Conservation (phyloP, 2,329 filamentous ascomycete genomes). For the Malbranchea cinnamomea region DNA sequence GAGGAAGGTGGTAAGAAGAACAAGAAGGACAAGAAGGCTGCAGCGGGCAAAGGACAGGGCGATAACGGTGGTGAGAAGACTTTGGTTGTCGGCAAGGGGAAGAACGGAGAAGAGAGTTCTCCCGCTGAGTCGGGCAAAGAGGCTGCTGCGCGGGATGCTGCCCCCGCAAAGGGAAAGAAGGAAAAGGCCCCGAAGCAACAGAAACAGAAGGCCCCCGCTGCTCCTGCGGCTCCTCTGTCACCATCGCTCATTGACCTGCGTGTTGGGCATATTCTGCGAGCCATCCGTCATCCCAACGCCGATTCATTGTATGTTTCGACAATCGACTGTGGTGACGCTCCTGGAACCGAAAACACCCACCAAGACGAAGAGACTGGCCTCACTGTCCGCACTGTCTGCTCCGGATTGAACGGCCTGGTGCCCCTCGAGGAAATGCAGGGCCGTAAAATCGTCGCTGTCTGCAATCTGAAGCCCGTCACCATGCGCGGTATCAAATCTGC, state of each 20-base stretch:
- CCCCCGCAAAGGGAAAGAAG: conserved; percentile 44
- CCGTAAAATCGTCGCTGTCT: conserved; percentile 87
- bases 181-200: conserved; percentile 84
- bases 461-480: conserved; percentile 97
- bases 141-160: conserved; percentile 16
- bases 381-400: conserved; percentile 88
- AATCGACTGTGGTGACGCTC: conserved; percentile 80
- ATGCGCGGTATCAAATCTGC: conserved; percentile 78
- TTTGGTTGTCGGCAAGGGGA: conserved; percentile 24
- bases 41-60: conserved; percentile 44
- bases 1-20: conserved; percentile 95
- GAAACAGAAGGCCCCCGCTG: conserved; percentile 48
- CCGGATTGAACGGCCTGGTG: conserved; percentile 81
- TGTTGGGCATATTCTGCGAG: conserved; percentile 94
- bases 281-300: conserved; percentile 87
- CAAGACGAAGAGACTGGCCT: conserved; percentile 70
- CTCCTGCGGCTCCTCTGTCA: conserved; percentile 60
- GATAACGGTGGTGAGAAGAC: conserved; percentile 16
- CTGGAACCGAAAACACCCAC: conserved; percentile 73
- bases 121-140: conserved; percentile 30
- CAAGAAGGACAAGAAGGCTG: conserved; percentile 98
- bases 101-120: conserved; percentile 35
- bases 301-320: conserved; percentile 93
- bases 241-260: conserved; percentile 84
- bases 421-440: conserved; percentile 94